These are phyloP conservation scores for Cryoendolithus antarcticus DNA, from an alignment of 2,329 filamentous ascomycete genomes.

Conservation along the genomic window DNA sequence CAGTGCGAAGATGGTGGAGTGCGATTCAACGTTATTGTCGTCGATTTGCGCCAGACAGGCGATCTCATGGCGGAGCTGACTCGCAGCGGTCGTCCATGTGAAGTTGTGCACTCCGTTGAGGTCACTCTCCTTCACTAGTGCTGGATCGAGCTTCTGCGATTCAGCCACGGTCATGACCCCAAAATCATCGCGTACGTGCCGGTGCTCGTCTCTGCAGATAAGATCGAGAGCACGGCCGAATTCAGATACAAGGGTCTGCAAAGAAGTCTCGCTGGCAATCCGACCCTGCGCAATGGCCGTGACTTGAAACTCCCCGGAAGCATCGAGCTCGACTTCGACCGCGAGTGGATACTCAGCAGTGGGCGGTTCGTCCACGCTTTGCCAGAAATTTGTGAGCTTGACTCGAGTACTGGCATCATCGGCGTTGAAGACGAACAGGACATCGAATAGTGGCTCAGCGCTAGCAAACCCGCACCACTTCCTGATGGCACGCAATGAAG, in stretches of 20 bases:
- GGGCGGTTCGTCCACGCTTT: conserved; percentile 15
- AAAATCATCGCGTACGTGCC: conserved; percentile 7
- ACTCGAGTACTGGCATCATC: background rate
- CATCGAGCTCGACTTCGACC: conserved; percentile 53
- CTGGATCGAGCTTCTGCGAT: too few relatives aligned
- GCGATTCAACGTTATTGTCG: conserved; percentile 39
- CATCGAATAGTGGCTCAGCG: conserved; percentile 58
- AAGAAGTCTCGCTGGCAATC: conserved; percentile 24
- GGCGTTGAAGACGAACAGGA: conserved; percentile 66
- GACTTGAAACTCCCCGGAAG: conserved; percentile 38
- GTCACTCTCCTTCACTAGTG: conserved; percentile 1
- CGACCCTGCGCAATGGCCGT: conserved; percentile 47
- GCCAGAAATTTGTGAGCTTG: background rate
- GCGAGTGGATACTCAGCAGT: conserved; percentile 63
- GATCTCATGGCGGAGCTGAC: conserved; percentile 48
- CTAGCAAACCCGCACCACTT: conserved; percentile 57
- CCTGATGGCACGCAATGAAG: conserved; percentile 63
- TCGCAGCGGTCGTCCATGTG: conserved; percentile 46
- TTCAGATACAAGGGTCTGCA: conserved; percentile 29
- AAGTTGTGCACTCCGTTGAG: conserved; percentile 30
- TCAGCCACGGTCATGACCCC: background rate
- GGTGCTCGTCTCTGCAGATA: conserved; percentile 24
- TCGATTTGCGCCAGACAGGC: conserved; percentile 47
- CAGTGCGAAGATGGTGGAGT: conserved; percentile 62
- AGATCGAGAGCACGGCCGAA: conserved; percentile 30